These are phyloP conservation scores for Recurvomyces mirabilis DNA, from an alignment of 495 filamentous ascomycete genomes.

Conservation along the genomic window DNA sequence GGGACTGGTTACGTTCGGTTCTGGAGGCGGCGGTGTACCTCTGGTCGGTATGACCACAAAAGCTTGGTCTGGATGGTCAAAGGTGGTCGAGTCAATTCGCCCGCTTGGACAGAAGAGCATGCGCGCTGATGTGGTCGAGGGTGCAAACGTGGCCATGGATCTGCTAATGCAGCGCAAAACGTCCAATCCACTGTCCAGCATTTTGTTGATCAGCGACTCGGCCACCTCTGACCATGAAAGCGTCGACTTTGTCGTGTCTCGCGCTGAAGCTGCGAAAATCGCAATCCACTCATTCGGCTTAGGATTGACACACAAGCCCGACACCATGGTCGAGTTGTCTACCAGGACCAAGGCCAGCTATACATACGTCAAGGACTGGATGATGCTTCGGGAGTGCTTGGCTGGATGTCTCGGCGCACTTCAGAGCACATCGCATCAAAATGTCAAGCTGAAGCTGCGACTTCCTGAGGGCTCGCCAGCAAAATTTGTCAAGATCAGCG, in stretches of 20 bases:
- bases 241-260: constrained; percentile 96
- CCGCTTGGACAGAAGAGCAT: constrained; percentile 94
- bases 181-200: constrained; percentile 90
- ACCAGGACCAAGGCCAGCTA: constrained; percentile 94
- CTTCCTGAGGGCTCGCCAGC: constrained; percentile 94
- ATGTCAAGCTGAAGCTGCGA: constrained; percentile 90
- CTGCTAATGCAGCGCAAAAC: constrained; percentile 95
- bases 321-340: constrained; percentile 96
- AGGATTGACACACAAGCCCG: constrained; percentile 93
- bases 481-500: constrained; percentile 97
- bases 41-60: constrained; percentile 97
- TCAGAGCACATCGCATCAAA: constrained; percentile 95
- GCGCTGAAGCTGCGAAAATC: constrained; percentile 97
- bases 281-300: constrained; percentile 94
- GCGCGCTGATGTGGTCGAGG: constrained; percentile 92
- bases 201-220: constrained; percentile 95
- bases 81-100: constrained; percentile 76
- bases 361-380: constrained; percentile 99
- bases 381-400: constrained; percentile 97
- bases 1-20: constrained; percentile 96
- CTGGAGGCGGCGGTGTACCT: constrained; percentile 83
- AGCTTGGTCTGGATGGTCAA: constrained; percentile 82
- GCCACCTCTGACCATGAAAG: constrained; percentile 94
- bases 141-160: constrained; percentile 98
- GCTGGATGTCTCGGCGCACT: constrained; percentile 90